A percentile compares a stretch with the other conserved stretches of the same genome.
These are phyloP conservation scores for Rhizopogon vulgaris DNA, from an alignment of 768 basidiomycete genomes.

Conservation along the genomic window DNA sequence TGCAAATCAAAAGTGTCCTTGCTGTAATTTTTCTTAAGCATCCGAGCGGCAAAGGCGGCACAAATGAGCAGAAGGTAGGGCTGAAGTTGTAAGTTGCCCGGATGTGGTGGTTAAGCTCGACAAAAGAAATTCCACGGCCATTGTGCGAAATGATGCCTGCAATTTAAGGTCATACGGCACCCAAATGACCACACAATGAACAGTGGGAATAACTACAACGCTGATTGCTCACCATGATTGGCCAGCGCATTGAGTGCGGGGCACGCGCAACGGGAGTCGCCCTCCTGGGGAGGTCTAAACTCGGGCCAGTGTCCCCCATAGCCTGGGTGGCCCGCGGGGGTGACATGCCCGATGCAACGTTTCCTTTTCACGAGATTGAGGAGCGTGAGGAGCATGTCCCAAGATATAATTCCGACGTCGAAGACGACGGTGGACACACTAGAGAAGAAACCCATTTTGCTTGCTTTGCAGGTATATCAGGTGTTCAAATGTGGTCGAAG, in stretches of 20 bases:
- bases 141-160: slow-evolving; percentile 45
- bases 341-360: slow-evolving; percentile 43
- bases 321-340: slow-evolving; percentile 49
- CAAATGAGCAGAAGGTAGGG: slow-evolving; percentile 60
- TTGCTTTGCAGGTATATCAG: neutral
- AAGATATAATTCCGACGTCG: slow-evolving; percentile 29
- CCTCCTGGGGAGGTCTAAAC: slow-evolving; percentile 47
- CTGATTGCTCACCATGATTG: slow-evolving; percentile 56
- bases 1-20: slow-evolving; percentile 56
- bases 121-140: slow-evolving; percentile 66
- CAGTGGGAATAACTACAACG: too few species aligned
- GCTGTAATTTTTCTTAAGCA: slow-evolving; percentile 51
- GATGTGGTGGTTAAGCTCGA: slow-evolving; percentile 34
- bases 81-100: slow-evolving; percentile 64
- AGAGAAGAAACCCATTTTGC: neutral
- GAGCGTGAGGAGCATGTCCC: slow-evolving; percentile 48
- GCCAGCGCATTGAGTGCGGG: slow-evolving; percentile 78
- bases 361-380: slow-evolving; percentile 47
- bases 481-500: neutral
- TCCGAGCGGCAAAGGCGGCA: slow-evolving; percentile 52
- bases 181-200: neutral
- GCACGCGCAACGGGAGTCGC: slow-evolving; percentile 68
- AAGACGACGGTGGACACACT: neutral
- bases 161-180: neutral
- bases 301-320: slow-evolving; percentile 66